Percentiles rank a stretch among this genome's conserved stretches.
Evolutionary conservation across 2,329 filamentous ascomycete species (phyloP).

Genomic region (Chrysoporthe deuterocubensis): DNA sequence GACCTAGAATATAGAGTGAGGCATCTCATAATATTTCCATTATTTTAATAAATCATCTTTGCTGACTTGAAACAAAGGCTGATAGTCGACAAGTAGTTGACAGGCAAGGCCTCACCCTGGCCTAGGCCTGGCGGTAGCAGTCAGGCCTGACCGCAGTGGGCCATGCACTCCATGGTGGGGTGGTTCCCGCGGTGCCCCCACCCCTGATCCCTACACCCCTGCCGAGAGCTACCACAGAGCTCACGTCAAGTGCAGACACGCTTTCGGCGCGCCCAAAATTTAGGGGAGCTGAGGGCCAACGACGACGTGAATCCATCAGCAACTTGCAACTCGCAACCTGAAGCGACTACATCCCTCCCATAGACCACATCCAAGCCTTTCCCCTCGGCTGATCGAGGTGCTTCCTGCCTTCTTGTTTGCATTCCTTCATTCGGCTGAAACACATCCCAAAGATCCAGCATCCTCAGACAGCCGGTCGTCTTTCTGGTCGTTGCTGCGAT

Average conservation of each 20-base stretch:
- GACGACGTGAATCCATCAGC: slow-evolving; percentile 10
- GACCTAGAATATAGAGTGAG: not conserved
- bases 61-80: not conserved
- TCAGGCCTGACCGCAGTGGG: not conserved
- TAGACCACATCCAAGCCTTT: not conserved
- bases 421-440: not conserved
- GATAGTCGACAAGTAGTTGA: not conserved
- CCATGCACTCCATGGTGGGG: not conserved
- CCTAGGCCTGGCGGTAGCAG: not conserved
- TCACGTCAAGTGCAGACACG: slow-evolving; percentile 20
- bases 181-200: not conserved
- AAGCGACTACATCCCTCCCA: not conserved
- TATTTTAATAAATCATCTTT: not conserved
- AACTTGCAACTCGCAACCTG: slow-evolving; percentile 1
- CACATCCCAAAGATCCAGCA: not conserved
- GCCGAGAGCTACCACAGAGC: slow-evolving; percentile 8
- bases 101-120: not conserved
- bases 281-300: slow-evolving; percentile 14
- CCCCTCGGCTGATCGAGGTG: not conserved
- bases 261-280: slow-evolving; percentile 21
- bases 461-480: not conserved
- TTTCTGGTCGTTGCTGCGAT: not conserved
- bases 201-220: slow-evolving; percentile 4
- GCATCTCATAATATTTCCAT: not conserved
- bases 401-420: not conserved